A percentile compares a stretch with the other conserved stretches of the same genome.
Conservation (phyloP, 2,329 filamentous ascomycete genomes). For the Fusarium sulawesiense region DNA sequence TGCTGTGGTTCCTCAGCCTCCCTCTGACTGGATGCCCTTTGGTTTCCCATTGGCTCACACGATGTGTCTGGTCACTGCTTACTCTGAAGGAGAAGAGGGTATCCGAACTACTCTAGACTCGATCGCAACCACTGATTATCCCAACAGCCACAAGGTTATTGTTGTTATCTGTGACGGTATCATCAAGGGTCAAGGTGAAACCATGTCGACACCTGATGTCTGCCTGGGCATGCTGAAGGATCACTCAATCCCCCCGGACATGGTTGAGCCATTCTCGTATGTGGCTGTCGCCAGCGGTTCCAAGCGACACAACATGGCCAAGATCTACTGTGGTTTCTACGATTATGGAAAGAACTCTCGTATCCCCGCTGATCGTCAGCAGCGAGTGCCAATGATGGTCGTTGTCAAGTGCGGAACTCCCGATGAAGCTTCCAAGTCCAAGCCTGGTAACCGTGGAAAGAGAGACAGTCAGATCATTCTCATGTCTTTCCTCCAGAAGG, state of each 20-base stretch:
- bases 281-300: constrained; percentile 95
- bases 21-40: constrained; percentile 96
- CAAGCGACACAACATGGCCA: constrained; percentile 99
- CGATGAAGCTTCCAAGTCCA: constrained; percentile 81
- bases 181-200: constrained; percentile 95
- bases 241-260: constrained; percentile 79
- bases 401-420: constrained; percentile 96
- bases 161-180: constrained; percentile 96
- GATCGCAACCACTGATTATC: constrained; percentile 96
- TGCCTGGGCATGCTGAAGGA: constrained; percentile 95
- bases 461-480: constrained; percentile 98
- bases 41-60: constrained; percentile 93
- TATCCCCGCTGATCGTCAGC: constrained; percentile 87
- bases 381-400: constrained; percentile 97
- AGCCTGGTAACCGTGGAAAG: constrained; percentile 97
- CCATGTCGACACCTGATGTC: constrained; percentile 87
- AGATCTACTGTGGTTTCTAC: constrained; percentile 98
- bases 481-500: constrained; percentile 99
- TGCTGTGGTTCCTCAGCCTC: constrained; percentile 93
- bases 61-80: constrained; percentile 94
- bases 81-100: constrained; percentile 94
- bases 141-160: constrained; percentile 98
- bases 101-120: constrained; percentile 95
- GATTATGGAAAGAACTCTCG: constrained; percentile 87
- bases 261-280: constrained; percentile 92